Evolutionary conservation across 805 yeast species (phyloP), one percentile per base, ranked within the genome.

Genomic region (Saturnispora halmiae): DNA sequence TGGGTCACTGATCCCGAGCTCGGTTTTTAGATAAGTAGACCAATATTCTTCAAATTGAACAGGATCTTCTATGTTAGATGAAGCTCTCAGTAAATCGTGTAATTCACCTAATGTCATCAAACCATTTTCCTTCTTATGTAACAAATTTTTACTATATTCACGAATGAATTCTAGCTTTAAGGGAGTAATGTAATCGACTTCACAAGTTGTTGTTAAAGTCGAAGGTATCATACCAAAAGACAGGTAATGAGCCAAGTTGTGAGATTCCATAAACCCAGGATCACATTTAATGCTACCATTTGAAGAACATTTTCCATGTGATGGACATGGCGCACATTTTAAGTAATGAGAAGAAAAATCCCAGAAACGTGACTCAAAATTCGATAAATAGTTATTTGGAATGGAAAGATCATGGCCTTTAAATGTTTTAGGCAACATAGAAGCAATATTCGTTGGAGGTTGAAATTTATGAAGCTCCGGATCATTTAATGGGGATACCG

Each of bases 11-110:
- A 22, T 22, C 26, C 41, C 14, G 65, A 68, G 45, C 24, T 53
- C 57, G 19, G 44, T 34, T 16, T 46, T 40, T 46, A 75, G 73
- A 47, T 85, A 67, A 51, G 77, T 79, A 20, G 55, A 54, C 95
- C 95, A 86, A 44, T 82, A 67, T 44, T 75, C 81, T 49, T 81
- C 80, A 56, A 82, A 83, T 47, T 84, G n/a, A n/a, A n/a, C 92
- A 27, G 75, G 77, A 41, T 67, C 73, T 1, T 70, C 59, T 41
- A 70, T 70, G 39, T 66, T 65, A 2, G 69, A 66, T 10, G 84
- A 85, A 9, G 24, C 15, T 58, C 95, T 86, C 40, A 75, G 65
- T 13, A 52, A 48, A 60, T 66, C 51, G 70, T 70, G 25, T 83
- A 94, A 56, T 77, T 82, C 59, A 73, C 74, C 85, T 77, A 64